Conservation (phyloP, 2,329 filamentous ascomycete species). For the Ophiostoma ips region DNA sequence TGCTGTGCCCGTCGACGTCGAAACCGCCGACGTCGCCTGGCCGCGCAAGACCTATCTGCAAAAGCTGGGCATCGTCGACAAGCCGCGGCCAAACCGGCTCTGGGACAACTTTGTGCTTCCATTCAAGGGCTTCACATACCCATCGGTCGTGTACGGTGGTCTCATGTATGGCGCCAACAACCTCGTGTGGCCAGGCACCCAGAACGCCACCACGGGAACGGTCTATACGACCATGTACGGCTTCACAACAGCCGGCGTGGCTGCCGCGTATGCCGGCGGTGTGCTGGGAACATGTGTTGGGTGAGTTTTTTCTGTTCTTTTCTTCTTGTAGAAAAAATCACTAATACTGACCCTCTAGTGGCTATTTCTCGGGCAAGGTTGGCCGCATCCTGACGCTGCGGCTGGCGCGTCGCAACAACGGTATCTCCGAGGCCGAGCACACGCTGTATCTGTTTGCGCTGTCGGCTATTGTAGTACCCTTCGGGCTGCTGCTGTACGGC, state of each 20-base stretch:
- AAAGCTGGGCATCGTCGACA: constrained; percentile 1
- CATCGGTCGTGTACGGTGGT: constrained; percentile 14
- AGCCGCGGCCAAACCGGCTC: constrained; percentile 11
- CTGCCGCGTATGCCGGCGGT: constrained; percentile 11
- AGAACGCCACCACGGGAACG: constrained; percentile 1
- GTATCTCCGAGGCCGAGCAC: constrained; percentile 22
- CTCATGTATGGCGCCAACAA: constrained; percentile 16
- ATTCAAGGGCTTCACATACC: constrained; percentile 16
- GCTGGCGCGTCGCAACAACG: constrained; percentile 27
- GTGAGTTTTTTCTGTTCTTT: background rate
- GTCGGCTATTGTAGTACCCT: constrained; percentile 16
- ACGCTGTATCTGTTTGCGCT: constrained; percentile 17
- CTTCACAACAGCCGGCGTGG: constrained; percentile 13
- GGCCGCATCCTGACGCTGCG: constrained; percentile 15
- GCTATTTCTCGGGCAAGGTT: constrained; percentile 13
- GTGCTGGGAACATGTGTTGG: constrained; percentile 1
- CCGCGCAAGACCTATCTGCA: constrained; percentile 1
- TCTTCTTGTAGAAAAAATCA: too few species aligned
- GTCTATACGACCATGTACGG: constrained; percentile 11
- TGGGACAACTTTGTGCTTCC: constrained; percentile 12
- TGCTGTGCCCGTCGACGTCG: background rate
- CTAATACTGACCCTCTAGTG: constrained; percentile 7
- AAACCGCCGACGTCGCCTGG: background rate
- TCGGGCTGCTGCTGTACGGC: constrained; percentile 32
- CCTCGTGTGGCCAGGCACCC: constrained; percentile 11